These are phyloP conservation scores for Cenchrus fungigraminus DNA, from an alignment of 176 grass and related monocot species.

Conservation along the genomic window DNA sequence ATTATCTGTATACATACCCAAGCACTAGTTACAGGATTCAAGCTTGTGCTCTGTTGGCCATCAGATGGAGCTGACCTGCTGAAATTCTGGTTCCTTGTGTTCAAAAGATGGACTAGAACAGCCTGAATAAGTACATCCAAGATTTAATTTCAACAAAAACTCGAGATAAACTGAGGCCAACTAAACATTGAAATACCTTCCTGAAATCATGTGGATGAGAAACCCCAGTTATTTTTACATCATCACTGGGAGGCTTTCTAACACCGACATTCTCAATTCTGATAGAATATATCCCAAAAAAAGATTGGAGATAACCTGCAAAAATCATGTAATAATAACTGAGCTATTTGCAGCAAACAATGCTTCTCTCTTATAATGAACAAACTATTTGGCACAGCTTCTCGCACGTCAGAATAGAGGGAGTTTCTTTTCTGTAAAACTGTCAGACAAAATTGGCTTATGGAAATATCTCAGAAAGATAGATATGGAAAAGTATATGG, in stretches of 20 bases:
- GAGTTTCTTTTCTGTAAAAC: not conserved
- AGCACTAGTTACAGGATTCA: constrained; percentile 19
- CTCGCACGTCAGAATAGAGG: not conserved
- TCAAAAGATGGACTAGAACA: constrained; percentile 53
- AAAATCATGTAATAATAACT: not conserved
- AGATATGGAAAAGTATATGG: not conserved
- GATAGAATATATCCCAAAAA: constrained; percentile 69
- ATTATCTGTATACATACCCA: constrained; percentile 31
- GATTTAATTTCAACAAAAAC: not conserved
- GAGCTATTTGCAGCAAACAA: not conserved
- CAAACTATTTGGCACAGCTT: not conserved
- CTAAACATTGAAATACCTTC: constrained; percentile 47
- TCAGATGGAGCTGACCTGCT: constrained; percentile 43
- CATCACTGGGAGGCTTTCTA: constrained; percentile 57
- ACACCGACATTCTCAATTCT: constrained; percentile 65
- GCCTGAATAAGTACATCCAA: constrained; percentile 45
- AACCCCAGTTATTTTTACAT: constrained; percentile 61
- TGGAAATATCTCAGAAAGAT: not conserved
- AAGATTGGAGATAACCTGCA: constrained; percentile 62
- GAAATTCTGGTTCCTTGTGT: constrained; percentile 47
- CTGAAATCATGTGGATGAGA: constrained; percentile 59
- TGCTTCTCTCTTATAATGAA: not conserved
- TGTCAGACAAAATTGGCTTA: not conserved
- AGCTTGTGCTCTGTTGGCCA: constrained; percentile 29
- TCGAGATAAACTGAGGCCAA: constrained; percentile 7